Evolutionary conservation across 2,329 filamentous ascomycete species (phyloP), one percentile per base, ranked within the genome.

Genomic region (Ascochyta fabae): DNA sequence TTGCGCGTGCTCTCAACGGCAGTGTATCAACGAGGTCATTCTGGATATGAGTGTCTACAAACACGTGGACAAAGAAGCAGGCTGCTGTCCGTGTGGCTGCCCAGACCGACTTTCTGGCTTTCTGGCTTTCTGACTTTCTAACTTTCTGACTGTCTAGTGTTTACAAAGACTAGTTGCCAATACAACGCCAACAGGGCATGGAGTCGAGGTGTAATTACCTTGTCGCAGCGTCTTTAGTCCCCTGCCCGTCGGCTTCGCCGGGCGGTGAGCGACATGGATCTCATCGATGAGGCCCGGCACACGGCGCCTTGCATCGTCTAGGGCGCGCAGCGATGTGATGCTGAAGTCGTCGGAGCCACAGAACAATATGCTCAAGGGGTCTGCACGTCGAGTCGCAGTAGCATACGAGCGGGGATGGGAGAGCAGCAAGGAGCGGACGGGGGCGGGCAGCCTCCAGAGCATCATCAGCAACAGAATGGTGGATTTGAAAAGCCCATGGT

Each of bases 261-360:
- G 89, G 49, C 90, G 84, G 58, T 92, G 90, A 45, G 96, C 86
- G 3, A 99, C 93, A 74, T 96, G 89, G 61, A 99, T 88, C 5
- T 90, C 92, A 78, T 81, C 52, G 82, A 81, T 48, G 29, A 75
- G 69, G 9, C 50, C 31, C 6, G 67, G 64, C 4, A 65, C 55
- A 6, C 60, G 41, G 8, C 68, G 58, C 48, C 87, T 82, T 69
- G 91, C 88, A 5, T 78, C 69, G 65, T 88, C 75, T 31, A 99
- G 78, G 6, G 90, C 89, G 55, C 79, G 79, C 45, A 99, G 80
- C 1, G 92, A 91, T 48, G 84, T 84, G 67, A 89, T 89, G 78
- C 94, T 97, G 76, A 98, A 96, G 2, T 87, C 83, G 75, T 99
- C 95, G 3, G 94, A 95, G 60, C 95, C 95, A 77, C 93, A 98